Base-by-base conservation (phyloP, 495 filamentous ascomycete species). In the Ramalina peruviana region DNA sequence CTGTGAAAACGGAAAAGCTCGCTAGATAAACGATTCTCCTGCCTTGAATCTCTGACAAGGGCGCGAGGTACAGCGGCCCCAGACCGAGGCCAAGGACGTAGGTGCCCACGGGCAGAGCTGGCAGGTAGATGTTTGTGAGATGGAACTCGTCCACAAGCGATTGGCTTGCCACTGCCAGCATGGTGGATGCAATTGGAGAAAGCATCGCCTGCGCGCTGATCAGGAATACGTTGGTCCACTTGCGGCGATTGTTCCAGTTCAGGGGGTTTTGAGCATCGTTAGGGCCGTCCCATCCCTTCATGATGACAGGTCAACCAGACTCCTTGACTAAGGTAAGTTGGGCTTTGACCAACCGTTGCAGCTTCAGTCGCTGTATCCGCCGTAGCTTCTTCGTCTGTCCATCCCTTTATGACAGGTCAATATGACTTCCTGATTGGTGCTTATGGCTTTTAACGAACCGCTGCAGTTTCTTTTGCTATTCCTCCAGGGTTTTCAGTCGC, bases 11-110 rank as follows among this genome's bases (percentile, higher is more conserved):
- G 53, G 56, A 65, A 7, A 63, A 5, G 44, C 60, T 62, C 16
- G 51, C 49, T 10, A 51, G 16, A 11, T 69, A 50, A 57, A 69
- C 58, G 3, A 49, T 53, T 23, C 58, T 56, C 2, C 65, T 53
- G 10, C 68, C 67, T 27, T 60, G 59, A 37, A 67, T 59, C 58
- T 71, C 67, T 13, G 63, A 60, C 6, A 63, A 44, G 4, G 67
- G 65, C 21, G 59, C 64, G 9, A 72, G 40, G 20, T 65, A 26
- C 20, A 72, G 61, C 0, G 66, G 70, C 12, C 48, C 48, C 4
- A 43, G 4, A 21, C 27, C 38, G 48, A 50, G 48, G 25, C 48
- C 48, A 1, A 50, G 37, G 3, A 50, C 48, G 37, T 42, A 50
- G 7, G 41, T 19, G 36, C 16, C 48, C 10, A 50, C 37, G 20